These are phyloP conservation scores for Helenozyma rhizophorensis DNA, from an alignment of 805 yeast genomes.

Conservation along the genomic window DNA sequence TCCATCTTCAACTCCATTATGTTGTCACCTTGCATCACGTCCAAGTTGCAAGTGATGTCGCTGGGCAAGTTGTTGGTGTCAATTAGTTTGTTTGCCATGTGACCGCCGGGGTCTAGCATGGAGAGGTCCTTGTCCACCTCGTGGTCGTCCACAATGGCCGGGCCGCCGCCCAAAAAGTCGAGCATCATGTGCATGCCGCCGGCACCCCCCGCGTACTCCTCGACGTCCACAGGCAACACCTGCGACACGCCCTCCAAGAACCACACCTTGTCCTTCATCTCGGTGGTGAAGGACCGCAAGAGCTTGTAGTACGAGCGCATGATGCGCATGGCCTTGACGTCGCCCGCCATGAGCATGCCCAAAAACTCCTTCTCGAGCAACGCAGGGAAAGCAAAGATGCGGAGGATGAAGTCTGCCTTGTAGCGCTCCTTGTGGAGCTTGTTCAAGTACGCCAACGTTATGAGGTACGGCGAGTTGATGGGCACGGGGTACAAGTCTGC, in stretches of 20 bases:
- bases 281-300: conserved; percentile 75
- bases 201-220: conserved; percentile 79
- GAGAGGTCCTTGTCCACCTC: conserved; percentile 37
- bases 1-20: conserved; percentile 29
- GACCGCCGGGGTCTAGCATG: conserved; percentile 41
- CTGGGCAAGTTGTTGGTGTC: conserved; percentile 58
- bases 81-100: conserved; percentile 42
- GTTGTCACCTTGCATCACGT: conserved; percentile 47
- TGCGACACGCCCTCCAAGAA: conserved; percentile 79
- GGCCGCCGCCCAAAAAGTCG: conserved; percentile 74
- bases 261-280: conserved; percentile 89
- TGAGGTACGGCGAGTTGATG: conserved; percentile 75
- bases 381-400: conserved; percentile 93
- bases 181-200: conserved; percentile 93
- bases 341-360: conserved; percentile 77
- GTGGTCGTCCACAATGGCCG: conserved; percentile 33
- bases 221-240: conserved; percentile 88
- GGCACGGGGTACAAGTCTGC: conserved; percentile 85
- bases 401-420: conserved; percentile 77
- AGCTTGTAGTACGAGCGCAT: conserved; percentile 85
- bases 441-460: conserved; percentile 83
- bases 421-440: conserved; percentile 76
- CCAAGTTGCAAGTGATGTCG: conserved; percentile 47
- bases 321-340: conserved; percentile 81
- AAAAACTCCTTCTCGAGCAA: conserved; percentile 76